Evolutionary conservation across 1,284 basidiomycete species (phyloP), one percentile per base, ranked within the genome.

Genomic region (Neolentinus lepideus): DNA sequence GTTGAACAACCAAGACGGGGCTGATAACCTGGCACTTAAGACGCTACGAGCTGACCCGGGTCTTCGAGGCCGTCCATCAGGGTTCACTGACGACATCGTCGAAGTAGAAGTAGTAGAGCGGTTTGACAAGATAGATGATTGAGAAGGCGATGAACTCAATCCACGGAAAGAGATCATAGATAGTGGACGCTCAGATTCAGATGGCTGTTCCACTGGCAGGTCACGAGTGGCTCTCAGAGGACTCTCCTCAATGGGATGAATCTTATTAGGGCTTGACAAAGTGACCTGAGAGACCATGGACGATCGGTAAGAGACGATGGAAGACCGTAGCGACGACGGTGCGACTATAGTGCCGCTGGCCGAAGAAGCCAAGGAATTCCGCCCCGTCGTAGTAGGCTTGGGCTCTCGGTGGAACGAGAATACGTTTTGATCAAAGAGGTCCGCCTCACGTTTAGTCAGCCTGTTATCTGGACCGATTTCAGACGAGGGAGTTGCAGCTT

Each of bases 1-100:
- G 61, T 83, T 88, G 65, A 90, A 84, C 8, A 91, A 67, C 89
- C 89, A 92, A 8, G 83, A 76, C 0, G 87, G 79, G 1, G 86
- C 74, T 33, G 47, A 25, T 6, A 89, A 75, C 61, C 83, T 88
- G 1, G 86, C 81, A 6, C 77, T 73, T 6, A 50, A 16, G 47
- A 25, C 47, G 47, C 9, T 82, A 58, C 0, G 75, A 70, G 1
- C 69, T 65, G 24, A 76, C 74, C 14, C 74, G 64, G 16, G 68
- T 59, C 27, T 65, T 63, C 3, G 71, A 61, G 29, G 61, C 65
- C 50, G 56, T 57, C 24, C 53, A 54, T 24, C 53, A 64, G 50
- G 53, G 62, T 31, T 56, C 61, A 3, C 43, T 43, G 70, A 70
- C 9, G 70, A 69, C 11, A 77, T 75, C 1, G 57, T 61, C 10